phyloP scores from a whole-genome alignment of 1,284 basidiomycete species.

The Microbotryum scabiosae region DNA sequence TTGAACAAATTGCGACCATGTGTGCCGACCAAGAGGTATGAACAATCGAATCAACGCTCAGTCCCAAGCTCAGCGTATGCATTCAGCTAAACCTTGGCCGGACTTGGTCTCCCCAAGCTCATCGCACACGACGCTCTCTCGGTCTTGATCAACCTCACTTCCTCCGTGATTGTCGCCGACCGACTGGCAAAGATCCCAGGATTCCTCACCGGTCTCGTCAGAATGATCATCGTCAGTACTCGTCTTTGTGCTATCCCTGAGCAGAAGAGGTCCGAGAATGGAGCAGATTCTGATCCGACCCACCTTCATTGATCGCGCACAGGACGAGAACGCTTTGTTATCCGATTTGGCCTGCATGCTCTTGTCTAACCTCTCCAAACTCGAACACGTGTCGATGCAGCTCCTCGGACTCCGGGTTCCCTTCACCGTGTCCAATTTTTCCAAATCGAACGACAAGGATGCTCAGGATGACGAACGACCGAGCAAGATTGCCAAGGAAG shows the following conservation, averaged over 20 bases:
- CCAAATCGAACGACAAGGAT: slow-evolving; percentile 31
- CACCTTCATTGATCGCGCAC: background rate
- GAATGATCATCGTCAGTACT: slow-evolving; percentile 74
- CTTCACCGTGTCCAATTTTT: slow-evolving; percentile 50
- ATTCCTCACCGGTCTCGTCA: slow-evolving; percentile 76
- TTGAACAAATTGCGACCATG: slow-evolving; percentile 29
- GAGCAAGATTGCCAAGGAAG: slow-evolving; percentile 43
- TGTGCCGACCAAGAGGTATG: slow-evolving; percentile 27
- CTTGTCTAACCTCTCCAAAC: slow-evolving; percentile 83
- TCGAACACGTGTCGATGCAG: slow-evolving; percentile 58
- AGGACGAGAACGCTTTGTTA: slow-evolving; percentile 82
- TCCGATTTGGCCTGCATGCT: slow-evolving; percentile 95
- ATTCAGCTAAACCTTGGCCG: background rate
- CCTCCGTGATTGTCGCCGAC: slow-evolving; percentile 62
- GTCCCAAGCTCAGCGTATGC: too few species aligned
- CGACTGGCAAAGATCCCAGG: slow-evolving; percentile 59
- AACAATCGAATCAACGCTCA: too few species aligned
- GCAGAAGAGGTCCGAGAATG: background rate
- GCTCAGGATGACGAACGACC: slow-evolving; percentile 34
- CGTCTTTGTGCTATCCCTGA: background rate
- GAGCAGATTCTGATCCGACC: slow-evolving; percentile 1
- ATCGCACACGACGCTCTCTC: slow-evolving; percentile 92
- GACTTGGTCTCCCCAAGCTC: slow-evolving; percentile 47
- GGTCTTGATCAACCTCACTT: slow-evolving; percentile 87
- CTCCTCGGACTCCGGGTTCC: slow-evolving; percentile 62